A percentile compares a stretch with the other conserved stretches of the same genome.
These are phyloP conservation scores for Blastocystis sp. DNA, from an alignment of 352 stramenopile species.

Conservation along the genomic window DNA sequence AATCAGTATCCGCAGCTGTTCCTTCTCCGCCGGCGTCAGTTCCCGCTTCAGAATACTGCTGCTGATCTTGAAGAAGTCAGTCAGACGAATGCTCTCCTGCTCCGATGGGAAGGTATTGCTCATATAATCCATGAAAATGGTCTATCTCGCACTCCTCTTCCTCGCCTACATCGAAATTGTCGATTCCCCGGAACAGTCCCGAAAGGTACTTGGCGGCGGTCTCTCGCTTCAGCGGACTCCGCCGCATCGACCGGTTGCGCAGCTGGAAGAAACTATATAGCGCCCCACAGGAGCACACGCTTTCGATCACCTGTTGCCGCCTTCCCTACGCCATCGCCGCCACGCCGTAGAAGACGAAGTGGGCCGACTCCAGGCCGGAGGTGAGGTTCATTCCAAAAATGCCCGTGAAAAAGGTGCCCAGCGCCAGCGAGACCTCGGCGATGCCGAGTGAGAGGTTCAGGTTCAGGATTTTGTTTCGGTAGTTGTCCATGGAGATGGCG, in stretches of 20 bases:
- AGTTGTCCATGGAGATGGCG: constrained; percentile 26
- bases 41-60: constrained; percentile 13
- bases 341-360: background rate
- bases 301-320: background rate
- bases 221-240: background rate
- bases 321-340: background rate
- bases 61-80: constrained; percentile 12
- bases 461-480: constrained; percentile 34
- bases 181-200: background rate
- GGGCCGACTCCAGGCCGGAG: background rate
- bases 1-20: background rate
- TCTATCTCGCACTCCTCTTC: background rate
- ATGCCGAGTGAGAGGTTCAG: background rate
- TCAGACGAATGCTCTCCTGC: background rate
- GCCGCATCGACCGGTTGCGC: background rate
- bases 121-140: constrained; percentile 33
- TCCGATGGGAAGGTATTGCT: constrained; percentile 7
- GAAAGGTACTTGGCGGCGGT: background rate
- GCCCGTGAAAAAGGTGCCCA: background rate
- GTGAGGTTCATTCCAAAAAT: constrained; percentile 2
- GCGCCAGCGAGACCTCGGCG: background rate
- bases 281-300: background rate
- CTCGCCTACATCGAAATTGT: background rate
- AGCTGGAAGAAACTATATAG: constrained; percentile 16
- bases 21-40: background rate